phyloP scores from a whole-genome alignment of 148 eudicot genomes.

The Chenopodium berlandieri region DNA sequence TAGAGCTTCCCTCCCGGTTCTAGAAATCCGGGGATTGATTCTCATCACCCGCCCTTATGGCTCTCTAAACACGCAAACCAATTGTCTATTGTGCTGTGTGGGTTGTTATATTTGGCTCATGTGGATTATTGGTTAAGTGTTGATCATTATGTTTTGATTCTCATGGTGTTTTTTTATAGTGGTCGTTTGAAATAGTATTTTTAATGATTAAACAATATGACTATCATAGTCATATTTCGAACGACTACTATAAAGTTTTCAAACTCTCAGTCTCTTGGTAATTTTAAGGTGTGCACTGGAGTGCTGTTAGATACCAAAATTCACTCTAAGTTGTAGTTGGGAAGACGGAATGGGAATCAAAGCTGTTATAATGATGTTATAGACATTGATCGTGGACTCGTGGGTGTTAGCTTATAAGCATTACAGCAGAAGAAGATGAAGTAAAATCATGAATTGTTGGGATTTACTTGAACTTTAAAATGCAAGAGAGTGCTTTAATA shows the following conservation, averaged over 20 bases:
- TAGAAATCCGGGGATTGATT: too few species aligned
- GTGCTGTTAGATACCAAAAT: not conserved
- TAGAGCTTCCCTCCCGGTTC: too few species aligned
- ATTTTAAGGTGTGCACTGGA: not conserved
- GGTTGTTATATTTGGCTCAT: too few species aligned
- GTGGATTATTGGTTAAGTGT: too few species aligned
- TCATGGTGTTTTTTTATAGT: too few species aligned
- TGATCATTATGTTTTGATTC: not conserved
- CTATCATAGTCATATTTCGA: too few species aligned
- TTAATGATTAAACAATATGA: too few species aligned
- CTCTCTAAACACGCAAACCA: too few species aligned
- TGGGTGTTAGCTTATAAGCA: not conserved
- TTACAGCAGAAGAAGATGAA: not conserved
- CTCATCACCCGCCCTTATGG: too few species aligned
- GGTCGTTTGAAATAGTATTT: too few species aligned
- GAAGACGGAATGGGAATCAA: not conserved
- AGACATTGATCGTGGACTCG: not conserved
- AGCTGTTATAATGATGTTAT: not conserved
- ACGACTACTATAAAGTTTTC: too few species aligned
- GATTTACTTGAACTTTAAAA: not conserved
- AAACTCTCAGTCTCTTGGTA: not conserved
- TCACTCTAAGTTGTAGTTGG: not conserved
- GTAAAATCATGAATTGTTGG: not conserved
- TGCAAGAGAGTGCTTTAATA: not conserved
- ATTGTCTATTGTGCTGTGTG: too few species aligned